Base-by-base conservation (phyloP, 2,329 filamentous ascomycete species). In the Alternaria sp. region DNA sequence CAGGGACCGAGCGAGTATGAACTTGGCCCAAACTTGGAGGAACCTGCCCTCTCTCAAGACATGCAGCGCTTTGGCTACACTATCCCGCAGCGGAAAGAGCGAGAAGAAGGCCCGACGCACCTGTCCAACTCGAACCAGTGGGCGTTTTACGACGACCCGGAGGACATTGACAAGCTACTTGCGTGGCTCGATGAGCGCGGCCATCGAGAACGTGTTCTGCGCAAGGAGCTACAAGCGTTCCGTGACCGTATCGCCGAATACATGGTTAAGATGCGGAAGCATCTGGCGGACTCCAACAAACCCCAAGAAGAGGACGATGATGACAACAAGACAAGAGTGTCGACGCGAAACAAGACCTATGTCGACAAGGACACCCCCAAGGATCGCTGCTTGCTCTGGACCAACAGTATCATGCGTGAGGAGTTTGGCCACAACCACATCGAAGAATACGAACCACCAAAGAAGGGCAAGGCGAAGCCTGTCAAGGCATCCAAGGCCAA, bases 1-100 rank as follows among this genome's bases (percentile, higher is more conserved):
- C 96, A 99, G 80, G 96, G 96, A 0, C 96, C 96, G 0, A 93
- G 97, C 77, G 90, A 95, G 60, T 87, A 97, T 76, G 93, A 97
- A 67, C 84, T 96, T 69, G 72, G 75, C 20, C 83, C 87, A 0
- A 75, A 76, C 54, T 46, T 78, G 37, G 74, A 75, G 53, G 83
- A 88, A 7, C 90, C 93, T 18, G 86, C 90, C 64, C 88, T 93
- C 77, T 87, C 90, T 61, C 89, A 93, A 75, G 97, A 97, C 79
- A 87, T 88, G 75, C 86, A 87, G 62, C 88, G 89, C 68, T 96
- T 96, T 80, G 87, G 90, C 69, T 91, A 94, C 83, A 97, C 92
- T 2, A 89, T 97, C 1, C 89, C 90, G 0, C 91, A 97, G 79
- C 91, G 96, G 63, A 97, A 97, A 82, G 87, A 88, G 72, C 84